Evolutionary conservation across 2,329 filamentous ascomycete species (phyloP), one percentile per base, ranked within the genome.

Genomic region (Xylariaceae sp.): DNA sequence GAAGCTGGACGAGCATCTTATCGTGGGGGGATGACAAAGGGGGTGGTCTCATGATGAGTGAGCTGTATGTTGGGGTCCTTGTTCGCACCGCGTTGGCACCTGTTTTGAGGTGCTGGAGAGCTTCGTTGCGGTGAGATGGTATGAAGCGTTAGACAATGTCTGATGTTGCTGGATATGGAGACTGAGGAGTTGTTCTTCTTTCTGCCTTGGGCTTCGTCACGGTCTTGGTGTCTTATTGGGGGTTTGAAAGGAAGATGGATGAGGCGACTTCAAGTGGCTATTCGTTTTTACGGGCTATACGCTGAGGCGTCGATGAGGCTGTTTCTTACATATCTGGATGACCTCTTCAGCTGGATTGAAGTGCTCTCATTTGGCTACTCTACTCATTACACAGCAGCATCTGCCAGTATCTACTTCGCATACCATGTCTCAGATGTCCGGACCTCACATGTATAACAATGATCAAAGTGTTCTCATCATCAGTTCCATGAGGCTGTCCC

Each of bases 1-100:
- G 57, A 62, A 63, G 56, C 58, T 57, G 57, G 61, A 17, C 42
- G 47, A 51, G 49, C 60, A 65, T 67, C 59, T 69, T 67, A 66
- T 69, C 58, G 51, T 60, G 55, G 44, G 37, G 13, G 44, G 23
- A n/a, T 44, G 18, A 59, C 66, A 65, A 69, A 69, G 67, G 37
- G 37, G 8, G 56, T 56, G 39, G 58, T 59, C 56, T 63, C 17
- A 58, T 48, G 15, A 49, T 54, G 23, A 30, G 23, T 10, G 13
- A 53, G 18, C 44, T 53, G 53, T 15, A 18, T 17, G 15, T 56
- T 2, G n/a, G 17, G n/a, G 49, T 60, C 55, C 39, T 58, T 62
- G 50, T 58, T 47, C 30, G 56, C 55, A 62, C 58, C 10, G 2
- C 13, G 42, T 3, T 39, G 60, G 10, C 58, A 53, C 45, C 45